Base-by-base conservation (phyloP, 2,329 filamentous ascomycete species). In the Cladosporium sp. region DNA sequence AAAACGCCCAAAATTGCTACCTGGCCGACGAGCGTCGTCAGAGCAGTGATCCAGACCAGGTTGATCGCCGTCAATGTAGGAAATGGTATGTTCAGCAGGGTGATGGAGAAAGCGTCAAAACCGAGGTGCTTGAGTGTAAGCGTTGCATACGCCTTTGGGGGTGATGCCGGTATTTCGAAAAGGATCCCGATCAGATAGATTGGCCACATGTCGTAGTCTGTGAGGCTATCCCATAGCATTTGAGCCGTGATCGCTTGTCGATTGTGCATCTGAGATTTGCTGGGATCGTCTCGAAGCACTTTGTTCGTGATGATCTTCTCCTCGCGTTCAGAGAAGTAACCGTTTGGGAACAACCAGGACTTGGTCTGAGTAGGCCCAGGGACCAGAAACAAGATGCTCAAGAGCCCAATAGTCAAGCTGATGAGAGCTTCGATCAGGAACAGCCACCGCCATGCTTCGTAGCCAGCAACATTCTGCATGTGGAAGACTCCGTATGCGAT, bases 301-400 rank as follows among this genome's bases (percentile, higher is more conserved):
- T 86, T 80, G 69, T 88, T 89, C 29, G 89, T 85, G 67, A 89
- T 82, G 69, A 89, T 89, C 66, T 86, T 84, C 71, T 91, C 89
- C 72, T 91, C 86, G 2, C 80, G 80, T 72, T 89, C 88, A 5
- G 80, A 85, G 74, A 89, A 91, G 88, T 88, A 91, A 5, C 88
- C 88, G 60, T 85, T 86, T 1, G 85, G 84, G 57, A 84, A 86
- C 67, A 91, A 82, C 37, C 81, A 75, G n/a, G 83, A 82, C 12
- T 82, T 85, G 6, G 89, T 91, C 61, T 87, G 82, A 0, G 87
- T 89, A 0, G 89, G 89, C 0, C 88, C 78, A 0, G 78, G 76
- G 1, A 77, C 77, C 14, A 89, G 86, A 26, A 86, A 78, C 7
- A 83, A 79, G 68, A 81, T 86, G 0, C 84, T 81, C 7, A 83